Evolutionary conservation across 2,329 filamentous ascomycete species (phyloP), one percentile per base, ranked within the genome.

Genomic region (Cladosporium sp.): DNA sequence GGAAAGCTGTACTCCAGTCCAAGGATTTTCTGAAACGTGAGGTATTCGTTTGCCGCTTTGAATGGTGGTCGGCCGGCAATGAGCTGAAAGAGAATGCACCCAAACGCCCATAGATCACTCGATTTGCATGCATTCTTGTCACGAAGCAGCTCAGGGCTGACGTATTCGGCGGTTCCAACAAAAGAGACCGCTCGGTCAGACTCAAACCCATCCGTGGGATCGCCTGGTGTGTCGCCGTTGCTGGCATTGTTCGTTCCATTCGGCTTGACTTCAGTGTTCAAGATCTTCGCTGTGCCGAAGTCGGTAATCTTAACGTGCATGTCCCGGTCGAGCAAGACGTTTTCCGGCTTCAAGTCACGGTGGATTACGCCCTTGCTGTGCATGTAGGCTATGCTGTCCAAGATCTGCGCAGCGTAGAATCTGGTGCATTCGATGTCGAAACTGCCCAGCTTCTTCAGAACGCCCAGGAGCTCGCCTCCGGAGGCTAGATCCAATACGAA

Each of bases 241-340:
- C 41, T 53, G 10, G 58, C 57, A 3, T 43, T 49, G 13, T 42
- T 42, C n/a, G 37, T 33, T 22, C 54, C 59, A 59, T 79, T 77
- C 13, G 70, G 65, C 34, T 67, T 70, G 31, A 72, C 67, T 46
- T 85, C 84, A 9, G 58, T 58, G 16, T 43, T 54, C 43, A 98
- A 76, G 57, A 98, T 82, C 69, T 96, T 97, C n/a, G 93, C 93
- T 0, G 93, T 98, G 40, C 93, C 93, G 66, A 98, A 98, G 71
- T 98, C 93, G 7, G 93, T 98, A 59, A 98, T 96, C 69, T 98
- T 98, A 72, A 97, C 85, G 64, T 97, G 89, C 87, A 96, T 95
- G 65, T 95, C 86, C 59, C 91, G 87, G 68, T 98, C 93, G 35
- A 98, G 77, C 6, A 98, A 79, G 3, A 98, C 91, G 60, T 98